A percentile compares a stretch with the other conserved stretches of the same genome.
These are phyloP conservation scores for Coemansia sp. DNA, from an alignment of 192 early-diverging fungal species.

Conservation along the genomic window DNA sequence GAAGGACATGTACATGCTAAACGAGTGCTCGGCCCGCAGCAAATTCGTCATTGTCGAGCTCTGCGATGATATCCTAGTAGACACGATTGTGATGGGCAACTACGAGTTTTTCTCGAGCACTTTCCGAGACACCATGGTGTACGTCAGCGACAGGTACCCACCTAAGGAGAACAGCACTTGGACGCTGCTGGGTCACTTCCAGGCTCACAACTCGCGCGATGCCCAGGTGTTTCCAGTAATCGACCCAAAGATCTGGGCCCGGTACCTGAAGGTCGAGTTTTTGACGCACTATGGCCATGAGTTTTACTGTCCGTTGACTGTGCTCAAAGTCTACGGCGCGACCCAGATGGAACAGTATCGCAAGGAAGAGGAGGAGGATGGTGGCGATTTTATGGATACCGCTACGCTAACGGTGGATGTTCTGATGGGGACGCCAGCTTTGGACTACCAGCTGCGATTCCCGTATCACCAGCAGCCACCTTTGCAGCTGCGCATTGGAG, in stretches of 20 bases:
- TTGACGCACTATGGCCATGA: conserved; percentile 84
- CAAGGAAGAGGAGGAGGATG: conserved; percentile 55
- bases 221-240: conserved; percentile 81
- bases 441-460: conserved; percentile 27
- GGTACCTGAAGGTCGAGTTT: conserved; percentile 88
- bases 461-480: conserved; percentile 27
- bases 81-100: conserved; percentile 87
- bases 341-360: conserved; percentile 88
- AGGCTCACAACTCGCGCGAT: conserved; percentile 83
- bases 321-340: conserved; percentile 86
- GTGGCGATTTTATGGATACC: conserved; percentile 30
- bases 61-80: conserved; percentile 91
- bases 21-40: conserved; percentile 69
- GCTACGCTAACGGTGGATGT: conserved; percentile 38
- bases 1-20: conserved; percentile 97
- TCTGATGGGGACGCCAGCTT: conserved; percentile 20
- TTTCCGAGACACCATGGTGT: conserved; percentile 84
- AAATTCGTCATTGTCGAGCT: conserved; percentile 92
- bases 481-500: conserved; percentile 26
- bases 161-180: conserved; percentile 67
- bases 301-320: conserved; percentile 90
- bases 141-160: conserved; percentile 74
- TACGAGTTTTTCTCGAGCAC: conserved; percentile 96
- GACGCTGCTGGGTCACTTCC: conserved; percentile 79
- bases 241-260: conserved; percentile 73